phyloP scores from a whole-genome alignment of 1,284 basidiomycete genomes.

The Blastosporella zonata region DNA sequence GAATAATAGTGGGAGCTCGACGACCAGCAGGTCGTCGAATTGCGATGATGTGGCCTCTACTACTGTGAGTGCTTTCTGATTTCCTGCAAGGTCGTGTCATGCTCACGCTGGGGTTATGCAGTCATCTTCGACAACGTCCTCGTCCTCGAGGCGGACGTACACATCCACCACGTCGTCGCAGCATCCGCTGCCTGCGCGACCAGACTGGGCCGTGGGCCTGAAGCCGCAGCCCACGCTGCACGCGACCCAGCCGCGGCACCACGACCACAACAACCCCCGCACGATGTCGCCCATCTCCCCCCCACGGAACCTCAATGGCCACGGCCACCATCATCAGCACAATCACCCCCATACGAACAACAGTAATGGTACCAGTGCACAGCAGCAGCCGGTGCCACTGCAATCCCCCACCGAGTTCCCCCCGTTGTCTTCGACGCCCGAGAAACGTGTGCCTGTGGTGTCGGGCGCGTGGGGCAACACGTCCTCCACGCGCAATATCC shows the following conservation, averaged over 20 bases:
- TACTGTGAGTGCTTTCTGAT: constrained; percentile 48
- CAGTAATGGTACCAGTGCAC: constrained; percentile 16
- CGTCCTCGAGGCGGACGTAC: constrained; percentile 70
- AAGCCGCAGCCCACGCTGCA: constrained; percentile 67
- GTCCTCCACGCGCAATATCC: constrained; percentile 50
- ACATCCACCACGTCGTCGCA: constrained; percentile 70
- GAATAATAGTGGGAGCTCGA: constrained; percentile 45
- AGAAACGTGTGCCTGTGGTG: constrained; percentile 48
- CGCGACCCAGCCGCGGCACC: constrained; percentile 43
- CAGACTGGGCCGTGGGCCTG: constrained; percentile 82
- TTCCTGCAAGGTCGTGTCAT: not conserved
- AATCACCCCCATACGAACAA: constrained; percentile 8
- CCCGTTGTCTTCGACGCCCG: constrained; percentile 48
- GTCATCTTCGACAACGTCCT: constrained; percentile 74
- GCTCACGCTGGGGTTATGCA: constrained; percentile 21
- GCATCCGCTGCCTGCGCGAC: constrained; percentile 75
- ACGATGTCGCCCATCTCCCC: constrained; percentile 37
- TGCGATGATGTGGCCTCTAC: constrained; percentile 73
- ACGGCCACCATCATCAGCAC: constrained; percentile 24
- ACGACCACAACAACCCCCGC: constrained; percentile 35
- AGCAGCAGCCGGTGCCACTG: constrained; percentile 39
- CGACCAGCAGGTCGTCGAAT: constrained; percentile 53
- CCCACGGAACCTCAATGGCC: constrained; percentile 32
- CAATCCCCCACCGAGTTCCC: constrained; percentile 68
- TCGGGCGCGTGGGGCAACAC: constrained; percentile 69